These are phyloP conservation scores for Podospora pseudocomata DNA, from an alignment of 495 filamentous ascomycete genomes.

Conservation along the genomic window DNA sequence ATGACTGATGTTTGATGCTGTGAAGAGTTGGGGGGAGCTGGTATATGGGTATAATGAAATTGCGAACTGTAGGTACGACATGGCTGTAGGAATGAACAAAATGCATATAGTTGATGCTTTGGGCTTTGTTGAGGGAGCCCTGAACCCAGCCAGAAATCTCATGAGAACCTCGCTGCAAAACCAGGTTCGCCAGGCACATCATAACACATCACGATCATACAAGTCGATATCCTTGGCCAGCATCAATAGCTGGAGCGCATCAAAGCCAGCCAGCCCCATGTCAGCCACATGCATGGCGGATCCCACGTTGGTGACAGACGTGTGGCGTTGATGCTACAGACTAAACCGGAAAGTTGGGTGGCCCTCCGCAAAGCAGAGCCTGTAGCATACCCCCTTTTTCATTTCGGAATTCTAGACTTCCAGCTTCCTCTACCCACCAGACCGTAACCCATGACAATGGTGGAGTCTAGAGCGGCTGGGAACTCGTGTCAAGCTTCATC, in stretches of 20 bases:
- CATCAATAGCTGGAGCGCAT: not conserved
- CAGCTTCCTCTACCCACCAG: constrained; percentile 9
- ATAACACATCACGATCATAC: not conserved
- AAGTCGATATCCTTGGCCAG: not conserved
- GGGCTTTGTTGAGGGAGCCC: not conserved
- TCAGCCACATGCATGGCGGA: not conserved
- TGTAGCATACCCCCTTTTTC: not conserved
- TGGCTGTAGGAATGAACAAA: not conserved
- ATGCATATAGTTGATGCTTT: not conserved
- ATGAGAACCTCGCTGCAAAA: not conserved
- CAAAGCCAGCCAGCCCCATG: not conserved
- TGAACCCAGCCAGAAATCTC: not conserved
- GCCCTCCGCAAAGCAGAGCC: not conserved
- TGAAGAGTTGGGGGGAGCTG: not conserved
- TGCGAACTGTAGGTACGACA: not conserved
- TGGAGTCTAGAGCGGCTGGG: not conserved
- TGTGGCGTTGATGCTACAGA: not conserved
- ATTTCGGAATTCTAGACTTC: constrained; percentile 26
- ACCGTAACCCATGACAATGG: not conserved
- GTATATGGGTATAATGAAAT: not conserved
- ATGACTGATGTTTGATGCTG: not conserved
- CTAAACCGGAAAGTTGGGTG: not conserved
- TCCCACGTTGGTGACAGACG: not conserved
- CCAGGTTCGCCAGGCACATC: not conserved
- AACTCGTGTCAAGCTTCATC: not conserved